Conservation (phyloP, 2,329 filamentous ascomycete species). For the Aureobasidium sp. region DNA sequence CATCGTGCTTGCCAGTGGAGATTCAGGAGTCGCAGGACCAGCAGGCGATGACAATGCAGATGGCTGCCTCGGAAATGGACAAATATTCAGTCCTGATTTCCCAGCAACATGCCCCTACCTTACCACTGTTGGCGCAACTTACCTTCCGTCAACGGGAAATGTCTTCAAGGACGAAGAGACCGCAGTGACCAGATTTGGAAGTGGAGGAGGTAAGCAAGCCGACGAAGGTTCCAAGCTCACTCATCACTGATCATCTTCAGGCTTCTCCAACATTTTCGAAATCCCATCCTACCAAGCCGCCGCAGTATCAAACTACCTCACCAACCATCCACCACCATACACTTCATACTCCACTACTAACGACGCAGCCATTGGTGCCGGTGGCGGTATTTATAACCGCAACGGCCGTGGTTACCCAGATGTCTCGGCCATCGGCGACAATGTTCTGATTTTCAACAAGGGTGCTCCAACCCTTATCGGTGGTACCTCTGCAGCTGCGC, state of each 20-base stretch:
- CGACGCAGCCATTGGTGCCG: conserved; percentile 18
- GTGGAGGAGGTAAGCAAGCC: conserved; percentile 27
- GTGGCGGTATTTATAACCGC: conserved; percentile 25
- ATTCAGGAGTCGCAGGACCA: conserved; percentile 50
- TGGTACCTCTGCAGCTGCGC: conserved; percentile 24
- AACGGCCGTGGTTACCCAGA: conserved; percentile 25
- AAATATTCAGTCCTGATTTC: conserved; percentile 39
- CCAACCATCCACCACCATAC: conserved; percentile 22
- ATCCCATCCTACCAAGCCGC: conserved; percentile 30
- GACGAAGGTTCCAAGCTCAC: background rate
- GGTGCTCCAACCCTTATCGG: conserved; percentile 22
- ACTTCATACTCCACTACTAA: conserved; percentile 21
- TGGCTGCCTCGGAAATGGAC: conserved; percentile 38
- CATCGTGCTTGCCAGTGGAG: conserved; percentile 55
- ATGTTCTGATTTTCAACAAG: conserved; percentile 13
- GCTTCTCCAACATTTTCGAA: conserved; percentile 30
- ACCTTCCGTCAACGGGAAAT: conserved; percentile 27
- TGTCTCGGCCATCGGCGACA: conserved; percentile 17
- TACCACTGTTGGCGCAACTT: conserved; percentile 36
- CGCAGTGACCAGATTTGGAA: conserved; percentile 35
- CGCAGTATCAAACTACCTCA: conserved; percentile 33
- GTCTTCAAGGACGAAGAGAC: conserved; percentile 31
- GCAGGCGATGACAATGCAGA: conserved; percentile 33
- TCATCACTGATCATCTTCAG: conserved; percentile 16
- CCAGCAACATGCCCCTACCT: conserved; percentile 42